Evolutionary conservation across 2,329 filamentous ascomycete species (phyloP), one percentile per base, ranked within the genome.

Genomic region (Domatiomyces catenatus): DNA sequence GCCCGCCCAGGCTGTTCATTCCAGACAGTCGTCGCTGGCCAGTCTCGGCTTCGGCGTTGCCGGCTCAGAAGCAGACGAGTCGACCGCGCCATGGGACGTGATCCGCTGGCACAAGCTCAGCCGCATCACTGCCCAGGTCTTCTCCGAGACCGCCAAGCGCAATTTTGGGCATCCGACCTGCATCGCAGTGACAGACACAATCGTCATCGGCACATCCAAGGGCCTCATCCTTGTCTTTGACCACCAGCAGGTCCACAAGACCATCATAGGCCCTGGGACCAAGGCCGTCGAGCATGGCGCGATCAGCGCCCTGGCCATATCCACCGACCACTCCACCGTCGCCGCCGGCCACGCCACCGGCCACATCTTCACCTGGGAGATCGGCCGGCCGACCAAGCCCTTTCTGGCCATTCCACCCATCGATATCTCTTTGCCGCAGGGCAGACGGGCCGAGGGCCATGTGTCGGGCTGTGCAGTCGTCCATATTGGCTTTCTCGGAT

Each of bases 301-400:
- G 45, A 76, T 98, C 47, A 94, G 87, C 3, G 78, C 92, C 1
- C 73, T 98, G 52, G 87, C 92, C 4, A 80, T 96, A 52, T 94
- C 92, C 24, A 89, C 90, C 17, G 92, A 98, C 63, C 88, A 96
- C 66, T 84, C 86, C 1, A 94, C 90, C 0, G 76, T 98, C 57
- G 92, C 87, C 32, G 86, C 83, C 39, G 92, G 92, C 2, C 90
- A 98, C 74, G 82, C 81, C 0, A 86, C 83, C 59, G 93, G 92
- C 2, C 82, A 81, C 62, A 94, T 98, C 49, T 96, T 95, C 63
- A 98, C 90, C 0, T 98, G 93, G 93, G 93, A 98, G 64, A 83
- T 90, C 10, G 77, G 79, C 42, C 78, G 84, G 51, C 77, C 84
- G n/a, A 80, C 87, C 2, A 78, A 85, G 28, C 92, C 90, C 0